Evolutionary conservation across 768 basidiomycete species (phyloP).

Genomic region (Auriscalpium microsporum): DNA sequence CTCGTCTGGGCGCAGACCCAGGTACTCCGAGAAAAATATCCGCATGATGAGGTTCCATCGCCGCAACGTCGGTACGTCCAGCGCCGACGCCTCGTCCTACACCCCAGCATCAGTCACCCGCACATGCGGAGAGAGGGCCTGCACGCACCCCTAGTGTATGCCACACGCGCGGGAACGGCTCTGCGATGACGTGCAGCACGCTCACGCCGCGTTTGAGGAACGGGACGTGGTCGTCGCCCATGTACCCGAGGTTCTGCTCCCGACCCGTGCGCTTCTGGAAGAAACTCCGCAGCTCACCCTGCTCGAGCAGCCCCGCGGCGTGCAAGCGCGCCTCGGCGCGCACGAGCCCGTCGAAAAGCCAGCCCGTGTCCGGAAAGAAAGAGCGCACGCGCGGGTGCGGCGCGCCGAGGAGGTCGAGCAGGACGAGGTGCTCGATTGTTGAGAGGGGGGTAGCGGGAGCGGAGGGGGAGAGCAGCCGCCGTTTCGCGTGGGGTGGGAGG

Average conservation of each 20-base stretch:
- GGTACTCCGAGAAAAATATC: constrained; percentile 86
- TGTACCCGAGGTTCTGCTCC: constrained; percentile 41
- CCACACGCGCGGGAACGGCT: constrained; percentile 88
- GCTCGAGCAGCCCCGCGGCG: constrained; percentile 48
- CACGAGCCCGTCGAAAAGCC: constrained; percentile 79
- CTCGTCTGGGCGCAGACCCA: constrained; percentile 51
- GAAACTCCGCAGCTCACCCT: constrained; percentile 44
- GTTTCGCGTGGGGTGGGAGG: constrained; percentile 48
- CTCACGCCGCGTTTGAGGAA: constrained; percentile 80
- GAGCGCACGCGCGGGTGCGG: constrained; percentile 66
- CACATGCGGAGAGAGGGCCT: neutral
- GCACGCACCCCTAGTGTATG: constrained; percentile 61
- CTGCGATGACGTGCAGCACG: constrained; percentile 82
- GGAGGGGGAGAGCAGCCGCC: constrained; percentile 38
- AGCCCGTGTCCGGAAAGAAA: constrained; percentile 82
- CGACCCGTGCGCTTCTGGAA: constrained; percentile 44
- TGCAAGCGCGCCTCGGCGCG: constrained; percentile 65
- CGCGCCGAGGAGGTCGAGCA: constrained; percentile 88
- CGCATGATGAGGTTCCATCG: constrained; percentile 86
- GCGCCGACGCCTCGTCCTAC: constrained; percentile 83
- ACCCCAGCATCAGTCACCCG: neutral
- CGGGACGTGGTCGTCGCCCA: constrained; percentile 92
- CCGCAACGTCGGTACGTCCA: constrained; percentile 79
- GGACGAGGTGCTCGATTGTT: constrained; percentile 82
- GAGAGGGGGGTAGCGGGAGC: constrained; percentile 54